Percentiles rank a stretch among this genome's conserved stretches.
Evolutionary conservation across 2,329 filamentous ascomycete genomes (phyloP).

Genomic region (Monosporascus ibericus): DNA sequence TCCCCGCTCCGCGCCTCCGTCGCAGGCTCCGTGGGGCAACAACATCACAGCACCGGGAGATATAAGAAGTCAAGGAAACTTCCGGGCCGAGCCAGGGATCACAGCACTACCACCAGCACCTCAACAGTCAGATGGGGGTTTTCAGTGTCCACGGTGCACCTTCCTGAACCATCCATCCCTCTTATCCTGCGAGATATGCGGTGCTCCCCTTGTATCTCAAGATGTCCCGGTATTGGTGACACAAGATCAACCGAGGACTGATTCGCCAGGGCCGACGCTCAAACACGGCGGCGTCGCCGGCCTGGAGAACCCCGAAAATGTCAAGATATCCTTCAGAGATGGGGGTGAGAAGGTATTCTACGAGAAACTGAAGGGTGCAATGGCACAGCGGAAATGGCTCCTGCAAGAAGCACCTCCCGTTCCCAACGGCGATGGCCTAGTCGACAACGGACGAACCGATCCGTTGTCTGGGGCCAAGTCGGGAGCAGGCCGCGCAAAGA

Average conservation of each 20-base stretch:
- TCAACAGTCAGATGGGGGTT: conserved; percentile 24
- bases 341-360: conserved; percentile 88
- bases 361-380: conserved; percentile 78
- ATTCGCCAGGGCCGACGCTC: conserved; percentile 73
- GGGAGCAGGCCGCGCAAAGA: conserved; percentile 41
- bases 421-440: conserved; percentile 51
- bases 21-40: conserved; percentile 1
- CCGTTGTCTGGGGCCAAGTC: conserved; percentile 20
- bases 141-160: conserved; percentile 80
- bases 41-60: neutral
- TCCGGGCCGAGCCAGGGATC: neutral
- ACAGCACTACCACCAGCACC: neutral
- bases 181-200: conserved; percentile 83
- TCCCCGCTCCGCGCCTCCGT: conserved; percentile 4
- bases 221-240: conserved; percentile 33
- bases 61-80: neutral
- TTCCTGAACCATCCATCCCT: conserved; percentile 90
- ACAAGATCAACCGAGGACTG: conserved; percentile 46
- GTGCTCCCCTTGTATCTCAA: conserved; percentile 62
- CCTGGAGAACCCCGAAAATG: conserved; percentile 59
- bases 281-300: conserved; percentile 30
- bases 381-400: conserved; percentile 94
- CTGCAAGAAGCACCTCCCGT: conserved; percentile 83
- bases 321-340: conserved; percentile 87
- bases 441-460: conserved; percentile 30